A percentile compares a stretch with the other conserved stretches of the same genome.
Evolutionary conservation across 2,329 filamentous ascomycete species (phyloP).

Genomic region (Myriosclerotinia scirpicola): DNA sequence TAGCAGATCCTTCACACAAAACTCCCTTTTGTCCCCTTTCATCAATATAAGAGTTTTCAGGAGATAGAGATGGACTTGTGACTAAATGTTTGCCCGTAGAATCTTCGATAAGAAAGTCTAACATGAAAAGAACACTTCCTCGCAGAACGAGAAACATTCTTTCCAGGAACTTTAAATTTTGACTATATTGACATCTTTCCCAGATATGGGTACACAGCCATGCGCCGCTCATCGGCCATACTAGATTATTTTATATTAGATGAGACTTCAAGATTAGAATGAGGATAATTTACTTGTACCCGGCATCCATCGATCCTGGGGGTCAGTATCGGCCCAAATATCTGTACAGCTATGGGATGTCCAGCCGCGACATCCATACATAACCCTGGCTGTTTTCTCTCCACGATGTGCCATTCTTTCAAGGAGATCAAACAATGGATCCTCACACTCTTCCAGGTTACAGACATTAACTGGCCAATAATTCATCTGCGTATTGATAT

Average conservation of each 20-base stretch:
- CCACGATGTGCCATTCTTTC: conserved; percentile 43
- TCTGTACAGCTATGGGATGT: conserved; percentile 41
- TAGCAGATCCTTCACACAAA: conserved; percentile 48
- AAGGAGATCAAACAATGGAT: conserved; percentile 45
- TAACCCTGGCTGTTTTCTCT: conserved; percentile 36
- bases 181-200: conserved; percentile 44
- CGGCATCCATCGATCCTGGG: conserved; percentile 40
- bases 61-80: conserved; percentile 44
- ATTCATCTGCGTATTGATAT: conserved; percentile 56
- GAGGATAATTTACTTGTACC: conserved; percentile 34
- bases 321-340: conserved; percentile 41
- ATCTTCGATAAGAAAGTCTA: conserved; percentile 42
- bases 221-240: conserved; percentile 45
- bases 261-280: background rate
- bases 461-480: conserved; percentile 47
- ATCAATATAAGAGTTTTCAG: conserved; percentile 42
- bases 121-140: conserved; percentile 40
- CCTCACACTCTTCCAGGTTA: conserved; percentile 42
- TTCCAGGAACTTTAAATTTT: conserved; percentile 38
- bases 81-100: conserved; percentile 37
- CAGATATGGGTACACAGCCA: conserved; percentile 46
- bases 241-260: conserved; percentile 4
- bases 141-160: conserved; percentile 38
- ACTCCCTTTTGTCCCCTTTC: conserved; percentile 35
- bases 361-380: conserved; percentile 41